Percentiles rank a stretch among this genome's conserved stretches.
Evolutionary conservation across 106 monocot genomes (phyloP).

Genomic region (Iris macrosiphon): DNA sequence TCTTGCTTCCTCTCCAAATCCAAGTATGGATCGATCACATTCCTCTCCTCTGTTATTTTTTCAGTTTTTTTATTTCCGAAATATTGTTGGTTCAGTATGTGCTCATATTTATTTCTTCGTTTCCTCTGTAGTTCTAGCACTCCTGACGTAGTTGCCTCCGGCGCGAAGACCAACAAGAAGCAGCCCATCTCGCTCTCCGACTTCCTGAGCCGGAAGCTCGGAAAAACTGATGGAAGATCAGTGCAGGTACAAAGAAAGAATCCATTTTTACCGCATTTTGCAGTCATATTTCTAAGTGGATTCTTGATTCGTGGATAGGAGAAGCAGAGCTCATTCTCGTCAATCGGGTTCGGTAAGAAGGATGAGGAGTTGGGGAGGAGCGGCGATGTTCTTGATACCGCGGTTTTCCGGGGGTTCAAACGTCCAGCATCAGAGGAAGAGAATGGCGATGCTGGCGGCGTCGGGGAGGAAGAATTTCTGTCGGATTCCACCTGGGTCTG

Average conservation of each 20-base stretch:
- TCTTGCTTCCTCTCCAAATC: conserved; percentile 26
- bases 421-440: conserved; percentile 2
- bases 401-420: conserved; percentile 40
- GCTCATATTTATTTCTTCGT: not conserved
- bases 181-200: conserved; percentile 46
- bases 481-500: not conserved
- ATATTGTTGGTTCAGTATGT: too few species aligned
- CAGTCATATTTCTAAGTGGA: not conserved
- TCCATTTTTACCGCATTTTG: not conserved
- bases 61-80: not conserved
- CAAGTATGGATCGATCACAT: conserved; percentile 25
- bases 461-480: too few species aligned
- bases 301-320: conserved; percentile 20
- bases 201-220: conserved; percentile 43
- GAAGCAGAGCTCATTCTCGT: conserved; percentile 40
- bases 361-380: not conserved
- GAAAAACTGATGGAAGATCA: conserved; percentile 19
- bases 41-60: not conserved
- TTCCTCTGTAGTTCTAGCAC: conserved; percentile 6
- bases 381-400: conserved; percentile 14
- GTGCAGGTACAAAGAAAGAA: too few species aligned
- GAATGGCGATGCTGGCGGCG: too few species aligned
- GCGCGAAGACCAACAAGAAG: conserved; percentile 23
- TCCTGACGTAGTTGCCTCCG: conserved; percentile 8
- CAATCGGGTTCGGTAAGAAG: conserved; percentile 25